phyloP scores from a whole-genome alignment of 2,329 filamentous ascomycete species.

The Curvularia spicifera region DNA sequence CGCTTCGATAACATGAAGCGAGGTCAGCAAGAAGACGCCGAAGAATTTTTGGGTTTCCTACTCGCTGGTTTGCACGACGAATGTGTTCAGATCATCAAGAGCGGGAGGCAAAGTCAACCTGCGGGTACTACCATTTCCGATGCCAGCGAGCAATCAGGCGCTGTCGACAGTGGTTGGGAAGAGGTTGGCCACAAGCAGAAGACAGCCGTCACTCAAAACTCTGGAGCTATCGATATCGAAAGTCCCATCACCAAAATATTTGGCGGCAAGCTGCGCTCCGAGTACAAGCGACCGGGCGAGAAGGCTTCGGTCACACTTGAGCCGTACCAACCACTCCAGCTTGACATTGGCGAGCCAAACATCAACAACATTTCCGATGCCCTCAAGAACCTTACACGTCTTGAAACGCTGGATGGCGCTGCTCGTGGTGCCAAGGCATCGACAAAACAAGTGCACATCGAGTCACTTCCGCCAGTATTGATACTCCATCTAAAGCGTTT shows the following conservation, averaged over 20 bases:
- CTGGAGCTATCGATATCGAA: constrained; percentile 72
- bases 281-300: constrained; percentile 82
- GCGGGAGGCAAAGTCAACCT: constrained; percentile 46
- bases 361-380: constrained; percentile 93
- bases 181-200: constrained; percentile 95
- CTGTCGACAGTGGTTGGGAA: constrained; percentile 76
- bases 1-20: constrained; percentile 94
- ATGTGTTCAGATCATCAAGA: constrained; percentile 77
- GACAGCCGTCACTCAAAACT: constrained; percentile 82
- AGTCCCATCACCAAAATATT: constrained; percentile 95
- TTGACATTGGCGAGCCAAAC: constrained; percentile 88
- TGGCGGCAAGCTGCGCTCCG: constrained; percentile 86
- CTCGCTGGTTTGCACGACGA: constrained; percentile 93
- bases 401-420: constrained; percentile 83
- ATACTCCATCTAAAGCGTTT: constrained; percentile 97
- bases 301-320: constrained; percentile 92
- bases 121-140: constrained; percentile 50
- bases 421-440: constrained; percentile 78
- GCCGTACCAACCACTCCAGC: constrained; percentile 90
- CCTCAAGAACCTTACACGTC: constrained; percentile 79
- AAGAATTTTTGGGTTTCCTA: constrained; percentile 94
- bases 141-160: constrained; percentile 53
- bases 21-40: constrained; percentile 96
- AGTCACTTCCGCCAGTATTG: constrained; percentile 86
- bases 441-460: constrained; percentile 94